Percentiles rank a stretch among this genome's conserved stretches.
Evolutionary conservation across 371 early-diverging fungal species (phyloP).

Genomic region (Rhizopus delemar): DNA sequence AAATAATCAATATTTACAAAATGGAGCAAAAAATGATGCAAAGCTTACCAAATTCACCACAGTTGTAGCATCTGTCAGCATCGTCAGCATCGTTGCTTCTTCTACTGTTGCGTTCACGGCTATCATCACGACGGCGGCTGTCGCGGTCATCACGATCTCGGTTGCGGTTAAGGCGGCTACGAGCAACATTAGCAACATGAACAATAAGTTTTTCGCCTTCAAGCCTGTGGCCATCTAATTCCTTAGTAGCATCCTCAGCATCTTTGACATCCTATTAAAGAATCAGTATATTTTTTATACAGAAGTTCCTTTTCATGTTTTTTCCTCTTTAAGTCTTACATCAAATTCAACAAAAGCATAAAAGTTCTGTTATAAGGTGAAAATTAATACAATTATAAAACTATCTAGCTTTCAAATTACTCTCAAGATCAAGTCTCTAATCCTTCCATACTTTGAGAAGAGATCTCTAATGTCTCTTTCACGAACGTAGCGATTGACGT

Average conservation of each 20-base stretch:
- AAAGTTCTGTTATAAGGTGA: constrained; percentile 16
- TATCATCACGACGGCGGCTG: constrained; percentile 11
- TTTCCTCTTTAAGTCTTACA: constrained; percentile 28
- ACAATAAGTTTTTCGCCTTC: constrained; percentile 42
- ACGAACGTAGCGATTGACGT: constrained; percentile 41
- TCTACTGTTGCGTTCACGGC: constrained; percentile 14
- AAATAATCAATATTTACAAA: neutral
- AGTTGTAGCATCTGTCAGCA: constrained; percentile 45
- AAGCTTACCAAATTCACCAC: constrained; percentile 42
- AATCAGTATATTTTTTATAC: too few species aligned
- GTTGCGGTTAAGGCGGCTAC: constrained; percentile 14
- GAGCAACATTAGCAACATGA: constrained; percentile 39
- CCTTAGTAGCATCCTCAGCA: constrained; percentile 76
- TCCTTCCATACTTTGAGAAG: constrained; percentile 34
- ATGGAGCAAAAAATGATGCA: neutral
- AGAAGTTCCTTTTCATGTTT: neutral
- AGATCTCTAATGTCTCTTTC: constrained; percentile 42
- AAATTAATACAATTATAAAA: constrained; percentile 30
- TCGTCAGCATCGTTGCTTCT: constrained; percentile 8
- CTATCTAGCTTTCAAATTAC: constrained; percentile 14
- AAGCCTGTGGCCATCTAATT: constrained; percentile 62
- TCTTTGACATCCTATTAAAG: constrained; percentile 44
- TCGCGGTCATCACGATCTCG: constrained; percentile 13
- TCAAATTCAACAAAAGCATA: constrained; percentile 62
- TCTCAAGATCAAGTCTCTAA: constrained; percentile 32